Conservation (phyloP, 202 grass and related monocot genomes). For the Carex arenaria region DNA sequence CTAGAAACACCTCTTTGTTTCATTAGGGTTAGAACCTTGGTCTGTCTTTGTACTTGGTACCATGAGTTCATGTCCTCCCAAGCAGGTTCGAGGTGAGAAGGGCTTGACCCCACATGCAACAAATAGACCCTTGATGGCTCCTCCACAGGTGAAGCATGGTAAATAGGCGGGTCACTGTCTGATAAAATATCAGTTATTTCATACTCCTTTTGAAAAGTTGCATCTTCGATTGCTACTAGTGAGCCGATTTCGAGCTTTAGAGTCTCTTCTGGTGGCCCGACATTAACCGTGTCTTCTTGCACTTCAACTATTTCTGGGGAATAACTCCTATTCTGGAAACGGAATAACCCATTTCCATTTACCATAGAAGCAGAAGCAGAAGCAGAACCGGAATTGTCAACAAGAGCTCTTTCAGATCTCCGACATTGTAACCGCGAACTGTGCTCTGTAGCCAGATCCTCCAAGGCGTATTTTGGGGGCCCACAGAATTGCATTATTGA, state of each 20-base stretch:
- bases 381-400: slow-evolving; percentile 29
- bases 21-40: slow-evolving; percentile 78
- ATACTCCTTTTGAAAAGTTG: slow-evolving; percentile 60
- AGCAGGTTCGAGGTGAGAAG: slow-evolving; percentile 83
- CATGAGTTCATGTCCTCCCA: slow-evolving; percentile 96
- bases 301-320: slow-evolving; percentile 97
- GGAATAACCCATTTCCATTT: slow-evolving; percentile 63
- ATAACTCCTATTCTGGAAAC: slow-evolving; percentile 60
- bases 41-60: slow-evolving; percentile 92
- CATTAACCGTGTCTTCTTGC: slow-evolving; percentile 44
- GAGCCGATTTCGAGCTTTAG: slow-evolving; percentile 82
- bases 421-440: slow-evolving; percentile 79
- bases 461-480: slow-evolving; percentile 64
- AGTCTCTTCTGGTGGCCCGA: slow-evolving; percentile 46
- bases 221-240: slow-evolving; percentile 75
- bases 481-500: slow-evolving; percentile 86
- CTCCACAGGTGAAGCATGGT: slow-evolving; percentile 57
- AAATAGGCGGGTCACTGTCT: slow-evolving; percentile 72
- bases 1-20: slow-evolving; percentile 82
- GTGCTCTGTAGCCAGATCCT: slow-evolving; percentile 77
- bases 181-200: slow-evolving; percentile 62
- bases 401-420: slow-evolving; percentile 90
- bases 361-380: slow-evolving; percentile 17
- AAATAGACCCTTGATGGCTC: slow-evolving; percentile 60
- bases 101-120: slow-evolving; percentile 73